Evolutionary conservation across 352 stramenopile genomes (phyloP).

Genomic region (Phytophthora colocasiae): DNA sequence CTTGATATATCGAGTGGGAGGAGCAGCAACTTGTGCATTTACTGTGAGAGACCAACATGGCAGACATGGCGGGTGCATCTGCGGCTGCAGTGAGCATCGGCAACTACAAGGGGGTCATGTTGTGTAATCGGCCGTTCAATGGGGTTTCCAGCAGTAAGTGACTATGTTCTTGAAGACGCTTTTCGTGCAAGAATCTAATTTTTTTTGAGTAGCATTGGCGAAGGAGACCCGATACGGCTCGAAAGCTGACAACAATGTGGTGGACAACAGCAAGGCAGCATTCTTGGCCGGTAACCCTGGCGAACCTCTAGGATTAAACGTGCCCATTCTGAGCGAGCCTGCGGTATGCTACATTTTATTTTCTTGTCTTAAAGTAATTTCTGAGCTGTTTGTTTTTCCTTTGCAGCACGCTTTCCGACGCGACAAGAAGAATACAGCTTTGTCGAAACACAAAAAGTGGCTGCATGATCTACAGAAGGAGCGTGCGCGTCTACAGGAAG

Average conservation of each 20-base stretch:
- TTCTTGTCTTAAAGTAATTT: constrained; percentile 1
- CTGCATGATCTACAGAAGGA: constrained; percentile 93
- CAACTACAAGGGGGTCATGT: constrained; percentile 97
- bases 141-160: constrained; percentile 78
- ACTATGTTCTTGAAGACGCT: not conserved
- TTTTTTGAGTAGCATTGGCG: constrained; percentile 47
- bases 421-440: constrained; percentile 92
- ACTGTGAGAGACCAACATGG: constrained; percentile 14
- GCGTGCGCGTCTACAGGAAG: constrained; percentile 82
- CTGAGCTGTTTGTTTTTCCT: constrained; percentile 2
- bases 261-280: constrained; percentile 65
- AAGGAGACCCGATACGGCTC: constrained; percentile 52
- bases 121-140: constrained; percentile 95
- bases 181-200: not conserved
- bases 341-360: constrained; percentile 40
- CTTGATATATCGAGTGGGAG: constrained; percentile 15
- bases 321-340: constrained; percentile 78
- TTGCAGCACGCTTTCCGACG: constrained; percentile 77
- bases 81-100: constrained; percentile 82
- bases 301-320: constrained; percentile 80
- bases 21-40: constrained; percentile 5
- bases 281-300: constrained; percentile 78
- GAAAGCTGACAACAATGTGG: constrained; percentile 47
- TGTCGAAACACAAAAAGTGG: constrained; percentile 95
- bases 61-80: constrained; percentile 48